These are phyloP conservation scores for Quaeritorhiza haematococci DNA, from an alignment of 371 early-diverging fungal species.

Conservation along the genomic window DNA sequence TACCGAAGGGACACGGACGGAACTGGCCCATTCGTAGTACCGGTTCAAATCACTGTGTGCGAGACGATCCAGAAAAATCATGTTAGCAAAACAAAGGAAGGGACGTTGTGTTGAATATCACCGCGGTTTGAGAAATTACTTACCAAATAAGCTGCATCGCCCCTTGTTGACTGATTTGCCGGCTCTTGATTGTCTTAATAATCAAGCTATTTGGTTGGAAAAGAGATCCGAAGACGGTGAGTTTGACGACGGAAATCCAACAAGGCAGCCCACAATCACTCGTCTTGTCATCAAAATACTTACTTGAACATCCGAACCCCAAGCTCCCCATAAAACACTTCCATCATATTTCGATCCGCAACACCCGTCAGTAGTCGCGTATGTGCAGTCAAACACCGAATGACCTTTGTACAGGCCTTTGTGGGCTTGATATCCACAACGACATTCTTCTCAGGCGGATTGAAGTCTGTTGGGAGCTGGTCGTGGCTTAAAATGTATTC, in stretches of 20 bases:
- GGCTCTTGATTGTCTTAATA: conserved; percentile 73
- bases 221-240: no score
- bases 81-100: no score
- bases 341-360: conserved; percentile 81
- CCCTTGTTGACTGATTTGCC: conserved; percentile 73
- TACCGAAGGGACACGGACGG: conserved; percentile 64
- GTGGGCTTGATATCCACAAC: conserved; percentile 58
- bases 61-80: no score
- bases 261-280: background rate
- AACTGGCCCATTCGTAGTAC: conserved; percentile 63
- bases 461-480: conserved; percentile 64
- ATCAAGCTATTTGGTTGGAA: conserved; percentile 41
- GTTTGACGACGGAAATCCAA: no score
- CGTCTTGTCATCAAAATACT: conserved; percentile 16
- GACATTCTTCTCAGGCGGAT: conserved; percentile 47
- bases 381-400: conserved; percentile 73
- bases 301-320: conserved; percentile 82
- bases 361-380: conserved; percentile 66
- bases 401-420: conserved; percentile 51
- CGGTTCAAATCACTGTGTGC: conserved; percentile 87
- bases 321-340: conserved; percentile 84
- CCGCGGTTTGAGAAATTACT: no score
- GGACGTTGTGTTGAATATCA: no score
- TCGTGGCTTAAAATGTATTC: conserved; percentile 63
- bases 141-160: conserved; percentile 74